Base-by-base conservation (phyloP, 805 yeast species). In the Candida parachauliodes region DNA sequence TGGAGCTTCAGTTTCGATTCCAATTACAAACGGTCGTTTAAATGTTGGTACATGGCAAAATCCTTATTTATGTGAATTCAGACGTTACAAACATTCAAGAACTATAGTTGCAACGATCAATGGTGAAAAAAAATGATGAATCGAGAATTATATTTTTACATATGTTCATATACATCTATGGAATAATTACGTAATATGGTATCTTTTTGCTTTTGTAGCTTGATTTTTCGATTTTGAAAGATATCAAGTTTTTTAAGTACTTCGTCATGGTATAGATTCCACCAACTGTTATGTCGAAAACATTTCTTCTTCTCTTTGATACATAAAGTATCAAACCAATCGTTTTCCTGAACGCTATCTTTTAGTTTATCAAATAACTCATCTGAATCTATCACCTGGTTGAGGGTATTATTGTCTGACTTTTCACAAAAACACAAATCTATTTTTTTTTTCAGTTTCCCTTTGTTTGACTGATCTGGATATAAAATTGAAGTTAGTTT, bases 31-130 rank as follows among this genome's bases (percentile, higher is more conserved):
- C 49, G 94, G 94, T 1, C 55, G 66, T 23, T 60, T 85, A 39
- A 81, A 80, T 1, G 69, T 81, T 0, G 94, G 94, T 1, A 85
- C 93, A 0, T 86, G 94, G 94, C 94, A 85, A 54, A 94, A 93
- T 0, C 72, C 86, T 28, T 85, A 83, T 69, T 64, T 82, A 34
- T 67, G 84, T 51, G 94, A 85, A 55, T 85, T 86, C 59, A 70
- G 94, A 49, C 67, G 68, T 32, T 72, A 76, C 55, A 60, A 65
- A 47, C 91, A 85, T 51, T 59, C 79, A 7, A 71, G 94, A 50
- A 72, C 72, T 38, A 62, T 84, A 18, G 79, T 85, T 9, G 89
- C 87, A 8, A 84, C 94, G 0, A 70, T 85, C 46, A 77, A 83
- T 47, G 94, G 93, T 3, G 73, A 66, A 53, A 48, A 50, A 23